Percentiles rank a stretch among this genome's conserved stretches.
Conservation (phyloP, 2,329 filamentous ascomycete species). For the Didymella exigua region DNA sequence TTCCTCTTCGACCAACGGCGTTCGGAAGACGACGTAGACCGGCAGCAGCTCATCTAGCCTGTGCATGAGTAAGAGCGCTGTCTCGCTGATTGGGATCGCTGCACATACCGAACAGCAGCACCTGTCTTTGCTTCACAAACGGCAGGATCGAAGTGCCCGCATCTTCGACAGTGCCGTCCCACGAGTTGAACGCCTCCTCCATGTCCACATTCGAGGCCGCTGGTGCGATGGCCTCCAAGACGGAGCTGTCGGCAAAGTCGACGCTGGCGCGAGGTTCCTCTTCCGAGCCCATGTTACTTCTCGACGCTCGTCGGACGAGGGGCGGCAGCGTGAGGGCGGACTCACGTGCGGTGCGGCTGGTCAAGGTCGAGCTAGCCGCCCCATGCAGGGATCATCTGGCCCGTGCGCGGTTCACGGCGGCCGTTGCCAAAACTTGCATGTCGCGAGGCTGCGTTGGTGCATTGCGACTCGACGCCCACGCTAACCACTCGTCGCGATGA, state of each 20-base stretch:
- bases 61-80: constrained; percentile 57
- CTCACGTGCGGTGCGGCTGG: constrained; percentile 27
- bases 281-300: constrained; percentile 15
- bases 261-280: constrained; percentile 39
- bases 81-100: constrained; percentile 45
- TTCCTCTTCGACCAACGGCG: constrained; percentile 64
- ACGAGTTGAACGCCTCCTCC: constrained; percentile 49
- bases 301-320: background rate
- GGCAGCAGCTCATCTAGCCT: constrained; percentile 74
- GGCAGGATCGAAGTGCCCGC: constrained; percentile 56
- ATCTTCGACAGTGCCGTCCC: constrained; percentile 53
- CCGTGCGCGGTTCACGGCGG: constrained; percentile 11
- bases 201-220: constrained; percentile 44
- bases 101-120: constrained; percentile 73
- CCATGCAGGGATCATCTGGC: constrained; percentile 8
- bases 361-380: constrained; percentile 4
- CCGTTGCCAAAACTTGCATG: constrained; percentile 11
- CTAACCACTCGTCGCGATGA: constrained; percentile 56
- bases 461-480: background rate
- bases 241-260: constrained; percentile 48
- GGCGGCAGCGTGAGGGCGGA: background rate
- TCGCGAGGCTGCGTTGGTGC: background rate
- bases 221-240: constrained; percentile 49
- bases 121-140: constrained; percentile 66
- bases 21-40: constrained; percentile 71